These are phyloP conservation scores for Allium cepa DNA, from an alignment of 106 monocot genomes.

Conservation along the genomic window DNA sequence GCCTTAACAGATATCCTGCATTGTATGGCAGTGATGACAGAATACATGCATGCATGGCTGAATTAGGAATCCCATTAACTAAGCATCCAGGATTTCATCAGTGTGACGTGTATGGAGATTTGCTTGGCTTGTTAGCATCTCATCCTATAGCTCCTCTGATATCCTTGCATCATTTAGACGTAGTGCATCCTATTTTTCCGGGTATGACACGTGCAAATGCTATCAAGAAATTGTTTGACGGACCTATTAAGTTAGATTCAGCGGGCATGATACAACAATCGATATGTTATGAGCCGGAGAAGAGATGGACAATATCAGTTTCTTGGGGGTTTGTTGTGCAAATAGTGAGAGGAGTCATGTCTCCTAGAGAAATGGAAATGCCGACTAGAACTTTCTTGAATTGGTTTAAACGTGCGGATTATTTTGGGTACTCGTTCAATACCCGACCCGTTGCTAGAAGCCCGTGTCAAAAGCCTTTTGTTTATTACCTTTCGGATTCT, in stretches of 20 bases:
- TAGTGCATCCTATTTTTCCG: conserved; percentile 78
- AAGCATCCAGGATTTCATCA: conserved; percentile 59
- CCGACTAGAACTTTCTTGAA: conserved; percentile 91
- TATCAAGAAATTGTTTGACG: conserved; percentile 44
- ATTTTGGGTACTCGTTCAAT: conserved; percentile 80
- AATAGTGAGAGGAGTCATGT: conserved; percentile 57
- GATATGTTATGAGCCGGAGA: conserved; percentile 57
- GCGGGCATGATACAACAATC: conserved; percentile 82
- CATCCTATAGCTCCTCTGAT: conserved; percentile 81
- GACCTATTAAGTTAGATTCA: conserved; percentile 63
- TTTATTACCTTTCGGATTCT: conserved; percentile 51
- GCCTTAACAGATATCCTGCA: conserved; percentile 46
- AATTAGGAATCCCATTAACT: conserved; percentile 60
- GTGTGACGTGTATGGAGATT: conserved; percentile 86
- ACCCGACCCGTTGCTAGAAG: conserved; percentile 69
- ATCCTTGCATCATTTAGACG: conserved; percentile 82
- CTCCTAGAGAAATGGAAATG: conserved; percentile 91
- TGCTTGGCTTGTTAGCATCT: conserved; percentile 74
- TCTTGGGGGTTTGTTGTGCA: conserved; percentile 91
- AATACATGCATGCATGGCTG: conserved; percentile 75
- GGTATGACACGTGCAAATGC: conserved; percentile 20
- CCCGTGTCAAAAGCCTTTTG: conserved; percentile 67
- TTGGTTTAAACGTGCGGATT: conserved; percentile 74
- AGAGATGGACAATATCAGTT: conserved; percentile 69
- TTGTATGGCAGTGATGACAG: conserved; percentile 69